Base-by-base conservation (phyloP, 2,329 filamentous ascomycete genomes). In the Ophiocordyceps robertsii region DNA sequence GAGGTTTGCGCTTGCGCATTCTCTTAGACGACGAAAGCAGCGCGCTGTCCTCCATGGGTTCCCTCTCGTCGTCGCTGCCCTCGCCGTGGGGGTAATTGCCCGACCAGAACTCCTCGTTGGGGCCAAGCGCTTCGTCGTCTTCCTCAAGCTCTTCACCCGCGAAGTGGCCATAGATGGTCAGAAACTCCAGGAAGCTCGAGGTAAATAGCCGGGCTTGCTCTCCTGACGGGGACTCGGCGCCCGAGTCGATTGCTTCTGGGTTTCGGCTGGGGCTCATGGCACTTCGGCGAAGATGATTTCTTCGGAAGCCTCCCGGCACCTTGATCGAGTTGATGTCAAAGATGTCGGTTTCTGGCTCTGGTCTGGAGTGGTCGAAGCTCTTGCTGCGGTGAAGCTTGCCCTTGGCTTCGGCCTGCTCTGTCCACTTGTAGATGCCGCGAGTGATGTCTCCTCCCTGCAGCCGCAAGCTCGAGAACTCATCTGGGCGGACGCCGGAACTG, bases 111-210 rank as follows among this genome's bases (percentile, higher is more conserved):
- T 95, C 95, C 57, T 95, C 90, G 58, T 93, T 84, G 2, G 87
- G 86, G 6, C 74, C 78, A 13, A 95, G 68, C 2, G 80, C 85
- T 60, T 96, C 90, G 53, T 96, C 92, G 53, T 96, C 92, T 62
- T 98, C 92, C 59, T 95, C 89, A 12, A 98, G 73, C 57, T 95
- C 84, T 62, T 98, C 92, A 63, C 92, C 92, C 2, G 92, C 92
- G 59, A 98, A 98, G 64, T 98, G 92, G 4, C 92, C 92, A 53
- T 95, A 98, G 29, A 98, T 74, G 8, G 86, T 89, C 40, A 98
- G 61, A 54, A 98, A 98, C 60, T 98, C 93, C 46, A 98, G 75
- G 58, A 98, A 98, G 62, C 84, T 98, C 50, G 75, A 88, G 0
- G 92, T 95, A 45, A 95, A 80, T 29, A 94, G 69, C 47, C 77